Percentiles rank a stretch among this genome's conserved stretches.
Evolutionary conservation across 495 filamentous ascomycete species (phyloP).

Genomic region (Penicillium coffeae): DNA sequence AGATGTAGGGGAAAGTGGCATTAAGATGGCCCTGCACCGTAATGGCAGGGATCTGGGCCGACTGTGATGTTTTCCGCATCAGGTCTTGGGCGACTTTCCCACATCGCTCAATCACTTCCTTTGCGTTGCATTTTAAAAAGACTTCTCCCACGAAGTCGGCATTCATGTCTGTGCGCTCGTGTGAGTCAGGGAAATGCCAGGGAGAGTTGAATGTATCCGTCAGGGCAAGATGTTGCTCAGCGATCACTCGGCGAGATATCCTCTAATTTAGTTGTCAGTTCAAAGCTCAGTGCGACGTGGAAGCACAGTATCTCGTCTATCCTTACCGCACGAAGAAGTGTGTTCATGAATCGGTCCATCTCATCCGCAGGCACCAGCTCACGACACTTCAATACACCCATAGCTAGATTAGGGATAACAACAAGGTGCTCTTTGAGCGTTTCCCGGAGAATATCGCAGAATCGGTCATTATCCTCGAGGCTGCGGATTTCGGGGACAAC

Average conservation of each 20-base stretch:
- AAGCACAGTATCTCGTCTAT: too few relatives aligned
- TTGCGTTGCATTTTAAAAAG: conserved; percentile 89
- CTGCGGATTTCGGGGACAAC: conserved; percentile 78
- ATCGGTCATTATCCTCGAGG: conserved; percentile 84
- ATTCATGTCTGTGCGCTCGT: conserved; percentile 57
- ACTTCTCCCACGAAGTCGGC: conserved; percentile 92
- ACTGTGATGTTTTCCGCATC: conserved; percentile 65
- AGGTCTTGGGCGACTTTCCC: conserved; percentile 68
- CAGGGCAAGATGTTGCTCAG: conserved; percentile 94
- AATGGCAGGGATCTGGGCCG: conserved; percentile 69
- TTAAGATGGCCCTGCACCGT: conserved; percentile 80
- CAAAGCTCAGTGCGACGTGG: too few relatives aligned
- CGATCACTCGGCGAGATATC: conserved; percentile 93
- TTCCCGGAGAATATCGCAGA: conserved; percentile 75
- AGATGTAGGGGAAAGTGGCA: conserved; percentile 92
- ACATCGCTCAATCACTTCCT: conserved; percentile 81
- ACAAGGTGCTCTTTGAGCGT: conserved; percentile 84
- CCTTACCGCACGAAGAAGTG: conserved; percentile 79
- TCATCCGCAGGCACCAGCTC: conserved; percentile 71
- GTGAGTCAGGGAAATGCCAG: conserved; percentile 84
- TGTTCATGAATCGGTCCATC: conserved; percentile 94
- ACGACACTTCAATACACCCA: conserved; percentile 86
- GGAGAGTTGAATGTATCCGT: conserved; percentile 92
- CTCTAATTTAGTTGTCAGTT: conserved; percentile 46
- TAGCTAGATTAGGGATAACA: conserved; percentile 89